Base-by-base conservation (phyloP, 306 rosid genomes). In the Rosa lucieae region DNA sequence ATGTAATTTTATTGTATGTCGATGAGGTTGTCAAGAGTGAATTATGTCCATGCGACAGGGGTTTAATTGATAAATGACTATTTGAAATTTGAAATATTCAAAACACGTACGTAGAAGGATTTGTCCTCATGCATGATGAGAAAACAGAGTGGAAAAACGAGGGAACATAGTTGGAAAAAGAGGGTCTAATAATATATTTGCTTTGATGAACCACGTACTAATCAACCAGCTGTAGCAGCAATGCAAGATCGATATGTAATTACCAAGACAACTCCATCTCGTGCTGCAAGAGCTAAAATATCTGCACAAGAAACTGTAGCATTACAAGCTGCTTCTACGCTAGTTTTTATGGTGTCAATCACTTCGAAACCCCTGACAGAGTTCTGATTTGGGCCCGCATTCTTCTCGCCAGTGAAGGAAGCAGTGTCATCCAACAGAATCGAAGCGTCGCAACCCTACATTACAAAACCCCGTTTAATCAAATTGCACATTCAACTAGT, bases 251-350 rank as follows among this genome's bases (percentile, higher is more conserved):
- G n/a, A 17, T 17, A 59, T 21, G 6, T 23, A 32, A 37, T 65
- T 37, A 94, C 97, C 89, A 67, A 71, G 77, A 5, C 69, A 10
- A 92, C 83, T 37, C 96, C 93, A 70, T 95, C 99, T 74, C 89
- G 80, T 10, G 93, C 67, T 0, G 98, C 97, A 8, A 95, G 90
- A 14, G 98, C 96, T 32, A 92, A 86, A 37, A 95, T 90, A 81
- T 93, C 98, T 0, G 98, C 97, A 77, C 99, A 95, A 10, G 97
- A 93, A 2, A 93, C 98, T 0, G 82, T 91, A 77, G 75, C 89
- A 0, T 29, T 89, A 81, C 99, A 95, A 68, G 89, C 78, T 35
- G 94, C 86, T 84, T 95, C 98, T 13, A 95, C 98, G 0, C 72
- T 76, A 0, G 84, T 79, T 84, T 92, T 95, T 75, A 95, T 87